phyloP scores from a whole-genome alignment of 495 filamentous ascomycete genomes.

The Hyphodiscus hymeniophilus region DNA sequence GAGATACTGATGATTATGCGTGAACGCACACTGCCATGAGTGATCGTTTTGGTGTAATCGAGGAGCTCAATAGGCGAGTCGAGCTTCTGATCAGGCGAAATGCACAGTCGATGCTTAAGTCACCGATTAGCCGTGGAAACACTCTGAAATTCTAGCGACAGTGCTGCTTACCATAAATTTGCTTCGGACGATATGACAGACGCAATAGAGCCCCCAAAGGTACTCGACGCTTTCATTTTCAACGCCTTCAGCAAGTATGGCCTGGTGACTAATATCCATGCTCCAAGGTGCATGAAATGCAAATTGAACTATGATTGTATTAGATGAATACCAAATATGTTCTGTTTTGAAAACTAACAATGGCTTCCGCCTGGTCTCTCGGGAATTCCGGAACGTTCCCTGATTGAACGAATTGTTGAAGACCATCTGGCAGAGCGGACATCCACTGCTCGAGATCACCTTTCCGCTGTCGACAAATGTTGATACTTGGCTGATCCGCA shows the following conservation, averaged over 20 bases:
- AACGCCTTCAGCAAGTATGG: conserved; percentile 10
- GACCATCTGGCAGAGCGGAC: conserved; percentile 1
- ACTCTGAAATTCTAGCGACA: not conserved
- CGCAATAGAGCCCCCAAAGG: conserved; percentile 8
- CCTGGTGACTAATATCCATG: conserved; percentile 12
- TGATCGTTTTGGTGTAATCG: conserved; percentile 8
- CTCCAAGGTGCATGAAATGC: conserved; percentile 12
- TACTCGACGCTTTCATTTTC: conserved; percentile 5
- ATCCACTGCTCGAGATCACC: conserved; percentile 9
- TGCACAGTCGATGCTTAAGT: conserved; percentile 9
- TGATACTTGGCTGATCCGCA: conserved; percentile 6
- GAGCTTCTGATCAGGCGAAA: conserved; percentile 12
- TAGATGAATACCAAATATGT: not conserved
- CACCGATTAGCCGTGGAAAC: conserved; percentile 7
- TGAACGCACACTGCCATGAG: conserved; percentile 13
- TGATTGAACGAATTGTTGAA: conserved; percentile 10
- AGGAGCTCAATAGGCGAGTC: conserved; percentile 2
- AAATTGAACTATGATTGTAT: conserved; percentile 11
- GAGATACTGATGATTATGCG: not conserved
- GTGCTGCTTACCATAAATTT: conserved; percentile 8
- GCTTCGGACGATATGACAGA: conserved; percentile 15
- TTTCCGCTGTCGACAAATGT: conserved; percentile 10
- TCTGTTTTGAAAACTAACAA: conserved; percentile 4
- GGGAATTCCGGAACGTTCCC: conserved; percentile 3
- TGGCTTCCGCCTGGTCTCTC: conserved; percentile 10